Evolutionary conservation across 805 yeast species (phyloP), one percentile per base, ranked within the genome.

Genomic region (Millerozyma miso): DNA sequence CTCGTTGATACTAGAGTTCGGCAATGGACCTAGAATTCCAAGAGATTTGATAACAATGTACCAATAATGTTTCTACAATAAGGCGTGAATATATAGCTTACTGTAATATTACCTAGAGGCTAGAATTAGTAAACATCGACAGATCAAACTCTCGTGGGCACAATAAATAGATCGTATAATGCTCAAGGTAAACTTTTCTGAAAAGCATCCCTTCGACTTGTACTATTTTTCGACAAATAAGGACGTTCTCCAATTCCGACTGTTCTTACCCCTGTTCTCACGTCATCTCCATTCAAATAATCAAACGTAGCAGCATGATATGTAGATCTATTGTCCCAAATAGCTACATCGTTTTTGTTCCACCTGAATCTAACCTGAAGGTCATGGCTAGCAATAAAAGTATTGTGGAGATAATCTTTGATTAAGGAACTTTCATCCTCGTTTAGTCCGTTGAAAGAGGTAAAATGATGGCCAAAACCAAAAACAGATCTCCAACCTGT

Each of bases 281-380:
- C 41, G 7, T 16, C 18, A 13, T 32, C 39, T 12, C 33, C 33
- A 16, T 38, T 20, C 33, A 29, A 44, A 18, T 44, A 44, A 15
- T 44, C 48, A 38, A 34, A 34, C 3, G 44, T 43, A 19, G 48
- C 51, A 32, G 45, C 40, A 33, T 47, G 51, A 41, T 65, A 67
- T 3, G 76, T 66, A 38, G 73, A 54, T 53, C 82, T 62, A 63
- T 77, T 77, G 50, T 77, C 82, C 81, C 82, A 77, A 35, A 77
- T 55, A 3, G 79, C 81, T 26, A 75, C 59, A 41, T 56, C 58
- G 31, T 66, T 53, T 38, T 67, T 62, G 42, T 59, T 57, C 80
- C 80, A 74, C 46, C 63, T 65, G 62, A 69, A 68, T 45, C 81
- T 60, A 12, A 73, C 76, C 56, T 75, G 80, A 43, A 74, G 65